phyloP scores from a whole-genome alignment of 805 yeast species.

The Lipomyces yamanashiensis region DNA sequence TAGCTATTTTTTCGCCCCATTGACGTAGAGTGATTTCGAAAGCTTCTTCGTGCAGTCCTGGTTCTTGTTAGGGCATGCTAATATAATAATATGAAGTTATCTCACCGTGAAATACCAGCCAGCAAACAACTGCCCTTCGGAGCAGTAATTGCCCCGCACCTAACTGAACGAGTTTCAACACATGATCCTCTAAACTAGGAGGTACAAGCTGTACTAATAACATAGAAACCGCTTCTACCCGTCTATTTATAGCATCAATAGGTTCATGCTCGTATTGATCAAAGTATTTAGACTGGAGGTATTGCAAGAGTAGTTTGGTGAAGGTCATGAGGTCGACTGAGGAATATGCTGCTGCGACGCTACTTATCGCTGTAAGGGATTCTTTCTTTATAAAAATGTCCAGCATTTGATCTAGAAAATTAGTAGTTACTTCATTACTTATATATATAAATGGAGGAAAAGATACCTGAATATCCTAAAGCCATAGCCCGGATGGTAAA shows the following conservation, averaged over 20 bases:
- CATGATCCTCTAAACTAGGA: conserved; percentile 6
- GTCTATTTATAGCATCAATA: not conserved
- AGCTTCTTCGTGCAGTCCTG: conserved; percentile 23
- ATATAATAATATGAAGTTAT: not conserved
- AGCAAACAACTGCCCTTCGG: conserved; percentile 16
- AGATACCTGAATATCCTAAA: conserved; percentile 17
- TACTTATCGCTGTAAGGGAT: not conserved
- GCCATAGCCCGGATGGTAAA: conserved; percentile 13
- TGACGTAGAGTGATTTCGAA: conserved; percentile 16
- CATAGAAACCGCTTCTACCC: conserved; percentile 9
- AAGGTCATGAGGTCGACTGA: conserved; percentile 15
- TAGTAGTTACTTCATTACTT: not conserved
- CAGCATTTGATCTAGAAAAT: conserved; percentile 10
- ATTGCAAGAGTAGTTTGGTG: conserved; percentile 6
- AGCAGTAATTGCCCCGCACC: conserved; percentile 10
- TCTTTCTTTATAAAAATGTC: not conserved
- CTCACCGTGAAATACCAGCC: conserved; percentile 27
- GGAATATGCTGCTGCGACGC: not conserved
- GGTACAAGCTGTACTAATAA: conserved; percentile 12
- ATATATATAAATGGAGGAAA: not conserved
- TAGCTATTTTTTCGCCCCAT: conserved; percentile 27
- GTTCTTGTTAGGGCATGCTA: not conserved
- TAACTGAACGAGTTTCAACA: conserved; percentile 8
- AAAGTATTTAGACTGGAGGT: conserved; percentile 12
- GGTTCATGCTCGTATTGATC: not conserved